phyloP scores from a whole-genome alignment of 208 protist genomes.

The Leishmania gerbilli region DNA sequence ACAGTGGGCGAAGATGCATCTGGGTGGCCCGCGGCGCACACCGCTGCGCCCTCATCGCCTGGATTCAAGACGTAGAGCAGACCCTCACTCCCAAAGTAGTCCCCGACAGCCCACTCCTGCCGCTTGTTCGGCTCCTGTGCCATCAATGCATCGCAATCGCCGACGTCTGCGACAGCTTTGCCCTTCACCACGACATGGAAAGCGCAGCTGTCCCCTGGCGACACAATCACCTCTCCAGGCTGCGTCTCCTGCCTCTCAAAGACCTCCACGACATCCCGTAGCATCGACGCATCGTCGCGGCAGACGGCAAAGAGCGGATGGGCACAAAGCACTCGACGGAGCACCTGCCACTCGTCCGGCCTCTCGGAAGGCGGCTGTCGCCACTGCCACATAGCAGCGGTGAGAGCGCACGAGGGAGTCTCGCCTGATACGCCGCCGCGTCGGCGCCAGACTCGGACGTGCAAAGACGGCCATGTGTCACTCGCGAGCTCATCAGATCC shows the following conservation, averaged over 20 bases:
- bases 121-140: neutral
- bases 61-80: slow-evolving; percentile 11
- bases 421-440: slow-evolving; percentile 15
- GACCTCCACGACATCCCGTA: slow-evolving; percentile 11
- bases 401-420: neutral
- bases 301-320: slow-evolving; percentile 18
- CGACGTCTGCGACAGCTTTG: neutral
- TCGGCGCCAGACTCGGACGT: neutral
- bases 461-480: neutral
- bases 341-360: neutral
- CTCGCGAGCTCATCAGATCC: neutral
- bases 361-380: neutral
- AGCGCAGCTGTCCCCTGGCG: slow-evolving; percentile 5
- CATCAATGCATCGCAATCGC: neutral
- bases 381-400: slow-evolving; percentile 3
- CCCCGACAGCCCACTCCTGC: slow-evolving; percentile 9
- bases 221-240: neutral
- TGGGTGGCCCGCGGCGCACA: neutral
- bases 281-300: slow-evolving; percentile 1
- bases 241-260: slow-evolving; percentile 16
- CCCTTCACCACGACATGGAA: slow-evolving; percentile 26
- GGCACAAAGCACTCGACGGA: neutral
- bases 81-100: slow-evolving; percentile 11
- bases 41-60: neutral
- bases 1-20: neutral